Evolutionary conservation across 2,329 filamentous ascomycete species (phyloP).

Genomic region (Aspergillus glaucus): DNA sequence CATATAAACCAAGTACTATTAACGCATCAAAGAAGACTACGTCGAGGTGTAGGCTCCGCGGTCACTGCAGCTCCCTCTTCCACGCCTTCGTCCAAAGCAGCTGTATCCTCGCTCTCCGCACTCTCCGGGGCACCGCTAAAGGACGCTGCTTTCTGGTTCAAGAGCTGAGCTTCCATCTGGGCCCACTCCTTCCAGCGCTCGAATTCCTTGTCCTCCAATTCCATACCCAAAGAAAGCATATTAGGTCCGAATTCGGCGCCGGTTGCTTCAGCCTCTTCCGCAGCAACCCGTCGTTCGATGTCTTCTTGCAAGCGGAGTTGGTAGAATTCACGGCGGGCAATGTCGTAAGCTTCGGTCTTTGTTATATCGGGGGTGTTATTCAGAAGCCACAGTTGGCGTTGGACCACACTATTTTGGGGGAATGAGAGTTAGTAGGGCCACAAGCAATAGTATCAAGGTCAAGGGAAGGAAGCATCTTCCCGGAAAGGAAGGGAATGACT

Average conservation of each 20-base stretch:
- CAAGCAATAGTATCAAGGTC: not conserved
- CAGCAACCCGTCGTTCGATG: constrained; percentile 71
- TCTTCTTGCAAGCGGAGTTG: constrained; percentile 73
- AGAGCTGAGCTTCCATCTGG: constrained; percentile 43
- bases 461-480: too few species aligned
- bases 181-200: constrained; percentile 86
- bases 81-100: not conserved
- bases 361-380: constrained; percentile 53
- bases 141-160: constrained; percentile 44
- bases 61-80: not conserved
- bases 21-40: too few species aligned
- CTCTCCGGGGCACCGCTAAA: constrained; percentile 34
- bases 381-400: constrained; percentile 84
- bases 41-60: not conserved
- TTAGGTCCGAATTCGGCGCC: constrained; percentile 85
- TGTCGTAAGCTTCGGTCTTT: constrained; percentile 71
- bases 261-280: constrained; percentile 77
- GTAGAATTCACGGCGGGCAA: constrained; percentile 86
- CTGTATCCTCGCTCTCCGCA: constrained; percentile 22
- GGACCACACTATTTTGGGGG: constrained; percentile 63
- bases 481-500: not conserved
- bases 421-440: constrained; percentile 9
- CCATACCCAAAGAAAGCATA: constrained; percentile 68
- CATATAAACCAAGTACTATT: too few species aligned
- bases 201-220: constrained; percentile 71